Conservation (phyloP, 2,329 filamentous ascomycete species). For the Microdochium nivale region DNA sequence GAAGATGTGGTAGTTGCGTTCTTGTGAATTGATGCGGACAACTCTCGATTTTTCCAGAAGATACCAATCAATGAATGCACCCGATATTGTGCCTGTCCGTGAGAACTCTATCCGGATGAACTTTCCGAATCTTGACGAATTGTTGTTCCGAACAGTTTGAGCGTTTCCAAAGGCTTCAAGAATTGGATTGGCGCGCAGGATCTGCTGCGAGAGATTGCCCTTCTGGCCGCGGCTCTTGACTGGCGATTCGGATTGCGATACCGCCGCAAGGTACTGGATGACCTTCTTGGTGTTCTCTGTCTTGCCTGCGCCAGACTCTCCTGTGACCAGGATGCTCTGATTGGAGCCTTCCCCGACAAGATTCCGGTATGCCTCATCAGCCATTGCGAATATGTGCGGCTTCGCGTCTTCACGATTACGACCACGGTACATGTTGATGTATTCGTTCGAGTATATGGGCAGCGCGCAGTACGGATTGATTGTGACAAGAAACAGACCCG, state of each 20-base stretch:
- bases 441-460: constrained; percentile 93
- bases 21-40: constrained; percentile 75
- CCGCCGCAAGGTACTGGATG: constrained; percentile 94
- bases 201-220: constrained; percentile 90
- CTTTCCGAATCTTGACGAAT: constrained; percentile 96
- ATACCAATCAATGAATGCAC: constrained; percentile 98
- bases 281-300: constrained; percentile 99
- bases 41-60: constrained; percentile 96
- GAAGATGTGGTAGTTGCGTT: constrained; percentile 96
- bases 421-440: constrained; percentile 97
- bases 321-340: constrained; percentile 95
- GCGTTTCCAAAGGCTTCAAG: constrained; percentile 97
- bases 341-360: constrained; percentile 92
- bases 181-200: constrained; percentile 91
- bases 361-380: constrained; percentile 92
- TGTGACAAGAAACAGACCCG: constrained; percentile 90
- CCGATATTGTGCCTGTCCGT: constrained; percentile 78
- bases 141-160: constrained; percentile 95
- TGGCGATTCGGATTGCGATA: constrained; percentile 75
- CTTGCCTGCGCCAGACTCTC: constrained; percentile 95
- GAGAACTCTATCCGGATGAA: constrained; percentile 97
- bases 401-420: constrained; percentile 87
- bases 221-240: constrained; percentile 53
- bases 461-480: constrained; percentile 94
- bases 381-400: constrained; percentile 96